Evolutionary conservation across 2,329 filamentous ascomycete species (phyloP), one percentile per base, ranked within the genome.

Genomic region (Pochonia chlamydosporia): DNA sequence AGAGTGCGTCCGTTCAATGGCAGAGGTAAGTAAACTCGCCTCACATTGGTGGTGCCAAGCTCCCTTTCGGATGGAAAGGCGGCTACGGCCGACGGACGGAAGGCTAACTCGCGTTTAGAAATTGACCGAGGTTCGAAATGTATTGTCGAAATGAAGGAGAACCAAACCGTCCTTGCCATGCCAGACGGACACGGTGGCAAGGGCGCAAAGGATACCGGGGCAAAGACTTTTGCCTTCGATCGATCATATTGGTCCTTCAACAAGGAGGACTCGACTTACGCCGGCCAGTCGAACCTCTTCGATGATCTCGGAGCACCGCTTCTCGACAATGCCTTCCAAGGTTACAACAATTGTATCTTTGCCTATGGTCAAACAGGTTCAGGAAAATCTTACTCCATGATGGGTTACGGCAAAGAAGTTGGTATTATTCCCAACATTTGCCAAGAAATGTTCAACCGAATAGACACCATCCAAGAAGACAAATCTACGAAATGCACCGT

Each of bases 311-410:
- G 93, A 52, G 81, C 83, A 57, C 93, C 93, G 45, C 77, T 99
- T 49, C 78, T 99, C 56, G 92, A 99, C 72, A 99, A 99, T 79
- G 93, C 93, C 16, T 99, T 99, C 64, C 83, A 92, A 61, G 93
- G 93, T 39, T 99, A 97, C 74, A 97, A 99, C 75, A 99, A 97
- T 68, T 99, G 93, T 76, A 99, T 99, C 62, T 99, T 99, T 65
- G 93, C 93, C 13, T 99, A 99, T 64, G 93, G 93, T 16, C 93
- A 99, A 73, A 99, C 93, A 2, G 93, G 93, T 56, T 97, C 93
- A 1, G 93, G 93, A 69, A 99, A 99, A 72, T 96, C 90, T 14
- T 99, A 99, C 68, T 96, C 91, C 26, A 99, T 99, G 92, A 99
- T 99, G 93, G 93, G 93, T 42, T 99, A 97, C 69, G 93, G 93